Conservation (phyloP, 805 yeast genomes). For the Starmerella kuoi region DNA sequence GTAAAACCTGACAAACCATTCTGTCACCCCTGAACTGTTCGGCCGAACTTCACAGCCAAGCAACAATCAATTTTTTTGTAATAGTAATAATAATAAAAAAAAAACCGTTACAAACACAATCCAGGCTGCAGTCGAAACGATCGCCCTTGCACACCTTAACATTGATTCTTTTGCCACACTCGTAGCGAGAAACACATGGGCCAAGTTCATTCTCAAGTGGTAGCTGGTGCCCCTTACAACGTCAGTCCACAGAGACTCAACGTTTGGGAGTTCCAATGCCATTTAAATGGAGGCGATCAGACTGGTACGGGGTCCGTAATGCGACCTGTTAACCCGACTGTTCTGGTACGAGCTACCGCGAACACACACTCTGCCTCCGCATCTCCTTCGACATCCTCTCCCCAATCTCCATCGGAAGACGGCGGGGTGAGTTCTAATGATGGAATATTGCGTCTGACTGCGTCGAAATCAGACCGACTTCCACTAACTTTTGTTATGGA, state of each 20-base stretch:
- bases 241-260: conserved; percentile 16
- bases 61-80: too few relatives aligned
- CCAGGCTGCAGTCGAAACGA: too few relatives aligned
- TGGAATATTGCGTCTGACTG: not conserved
- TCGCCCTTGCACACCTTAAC: too few relatives aligned
- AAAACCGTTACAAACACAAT: too few relatives aligned
- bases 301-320: conserved; percentile 3
- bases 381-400: not conserved
- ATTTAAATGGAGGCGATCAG: conserved; percentile 17
- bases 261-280: conserved; percentile 14
- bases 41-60: too few relatives aligned
- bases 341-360: conserved; percentile 6
- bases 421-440: not conserved
- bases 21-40: too few relatives aligned
- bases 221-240: conserved; percentile 13
- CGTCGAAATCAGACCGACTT: conserved; percentile 11
- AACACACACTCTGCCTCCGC: not conserved
- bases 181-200: conserved; percentile 23
- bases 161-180: too few relatives aligned
- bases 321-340: conserved; percentile 8
- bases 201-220: conserved; percentile 18
- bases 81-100: too few relatives aligned
- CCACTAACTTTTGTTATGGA: conserved; percentile 20
- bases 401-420: not conserved
- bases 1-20: too few relatives aligned